phyloP scores from a whole-genome alignment of 345 rosid species.

The Orychophragmus violaceus region DNA sequence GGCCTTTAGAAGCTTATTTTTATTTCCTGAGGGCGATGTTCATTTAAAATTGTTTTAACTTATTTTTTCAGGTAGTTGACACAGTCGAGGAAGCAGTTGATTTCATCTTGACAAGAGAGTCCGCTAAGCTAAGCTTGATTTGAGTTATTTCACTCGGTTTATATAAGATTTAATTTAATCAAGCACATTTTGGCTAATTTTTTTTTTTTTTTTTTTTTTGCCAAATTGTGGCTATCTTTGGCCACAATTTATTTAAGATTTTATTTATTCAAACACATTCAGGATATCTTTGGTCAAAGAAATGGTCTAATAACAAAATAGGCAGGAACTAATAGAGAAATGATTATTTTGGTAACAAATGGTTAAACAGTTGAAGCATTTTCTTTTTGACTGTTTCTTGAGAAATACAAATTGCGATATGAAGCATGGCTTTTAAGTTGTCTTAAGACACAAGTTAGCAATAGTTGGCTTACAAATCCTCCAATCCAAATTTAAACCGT shows the following conservation, averaged over 20 bases:
- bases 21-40: background rate
- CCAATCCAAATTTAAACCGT: background rate
- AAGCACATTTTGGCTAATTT: background rate
- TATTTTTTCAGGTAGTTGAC: slow-evolving; percentile 62
- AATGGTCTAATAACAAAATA: background rate
- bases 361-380: background rate
- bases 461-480: background rate
- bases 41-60: background rate
- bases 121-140: slow-evolving; percentile 6
- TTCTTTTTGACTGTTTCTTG: background rate
- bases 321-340: background rate
- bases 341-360: background rate
- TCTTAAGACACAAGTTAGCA: background rate
- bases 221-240: background rate
- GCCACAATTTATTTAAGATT: too few relatives aligned
- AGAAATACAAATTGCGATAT: background rate
- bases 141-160: background rate
- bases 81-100: slow-evolving; percentile 77
- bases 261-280: too few relatives aligned
- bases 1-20: background rate
- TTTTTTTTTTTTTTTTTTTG: too few relatives aligned
- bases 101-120: slow-evolving; percentile 50
- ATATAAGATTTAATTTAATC: background rate
- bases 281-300: too few relatives aligned
- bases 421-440: background rate